These are phyloP conservation scores for Aureobasidium namibiae DNA, from an alignment of 2,329 filamentous ascomycete species.

Conservation along the genomic window DNA sequence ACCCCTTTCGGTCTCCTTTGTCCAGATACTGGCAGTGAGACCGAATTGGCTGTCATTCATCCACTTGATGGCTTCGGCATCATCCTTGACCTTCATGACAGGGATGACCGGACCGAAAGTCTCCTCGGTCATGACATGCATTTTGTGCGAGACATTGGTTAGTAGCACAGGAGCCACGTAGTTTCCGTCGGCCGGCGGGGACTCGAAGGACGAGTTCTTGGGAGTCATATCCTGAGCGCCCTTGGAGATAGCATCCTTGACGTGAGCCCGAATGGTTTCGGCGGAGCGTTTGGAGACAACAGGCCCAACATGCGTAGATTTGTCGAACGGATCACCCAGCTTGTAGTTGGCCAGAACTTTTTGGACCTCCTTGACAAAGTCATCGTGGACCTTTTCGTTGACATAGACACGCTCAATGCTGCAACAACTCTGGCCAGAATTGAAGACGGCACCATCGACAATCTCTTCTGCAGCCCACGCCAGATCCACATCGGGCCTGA, in stretches of 20 bases:
- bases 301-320: constrained; percentile 74
- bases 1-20: constrained; percentile 70
- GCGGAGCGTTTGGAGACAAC: constrained; percentile 77
- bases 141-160: constrained; percentile 68
- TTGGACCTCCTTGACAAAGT: constrained; percentile 71
- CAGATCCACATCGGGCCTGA: constrained; percentile 77
- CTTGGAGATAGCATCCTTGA: constrained; percentile 73
- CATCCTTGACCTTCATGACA: constrained; percentile 74
- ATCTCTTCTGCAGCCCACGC: constrained; percentile 90
- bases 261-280: constrained; percentile 66
- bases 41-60: constrained; percentile 97
- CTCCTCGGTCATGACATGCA: constrained; percentile 87
- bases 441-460: constrained; percentile 93
- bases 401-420: constrained; percentile 89
- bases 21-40: constrained; percentile 95
- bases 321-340: constrained; percentile 78
- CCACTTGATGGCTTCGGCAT: constrained; percentile 69
- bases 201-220: constrained; percentile 66
- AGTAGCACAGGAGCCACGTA: constrained; percentile 82
- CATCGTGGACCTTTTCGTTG: constrained; percentile 72
- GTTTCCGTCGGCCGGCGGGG: constrained; percentile 69
- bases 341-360: constrained; percentile 70
- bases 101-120: constrained; percentile 92
- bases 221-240: constrained; percentile 82
- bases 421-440: constrained; percentile 97